Base-by-base conservation (phyloP, 2,329 filamentous ascomycete genomes). In the Pezicula rhizophila region DNA sequence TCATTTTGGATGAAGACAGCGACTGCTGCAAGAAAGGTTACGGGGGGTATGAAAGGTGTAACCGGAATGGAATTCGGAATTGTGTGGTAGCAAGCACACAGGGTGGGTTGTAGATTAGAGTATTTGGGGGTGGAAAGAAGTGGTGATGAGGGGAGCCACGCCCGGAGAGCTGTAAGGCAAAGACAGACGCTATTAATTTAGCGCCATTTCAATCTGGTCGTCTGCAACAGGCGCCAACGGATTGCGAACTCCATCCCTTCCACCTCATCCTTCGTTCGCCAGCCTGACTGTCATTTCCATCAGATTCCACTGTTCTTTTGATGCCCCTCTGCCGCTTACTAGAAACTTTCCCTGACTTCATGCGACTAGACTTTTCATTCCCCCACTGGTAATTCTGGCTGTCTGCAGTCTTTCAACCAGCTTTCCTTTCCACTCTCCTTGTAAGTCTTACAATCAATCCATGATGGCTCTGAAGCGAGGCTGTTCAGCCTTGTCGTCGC, bases 1-100 rank as follows among this genome's bases (percentile, higher is more conserved):
- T 84, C 81, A 85, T 85, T 66, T 62, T 77, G 75, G 70, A 37
- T 17, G 23, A 17, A 8, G 43, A 37, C 43, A 20, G 31, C 31
- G 28, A 23, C 15, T 25, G 31, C 34, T 45, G 34, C 17, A 18
- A 10, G 38, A 10, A 8, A 17, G n/a, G 15, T 12, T 44, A 25
- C 28, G 10, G 14, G 10, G 14, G 11, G 25, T 31, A 17, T n/a
- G 8, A 8, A 8, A 14, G 20, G 15, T 18, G 31, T 25, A 33
- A 20, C 23, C 38, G 23, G 38, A 40, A 12, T 20, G 38, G 2
- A 40, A 7, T 40, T 20, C 17, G 17, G 5, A 11, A 40, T 40
- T 40, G 15, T 40, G 38, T 40, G 38, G 17, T 20, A 23, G 38
- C 38, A 40, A 40, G 38, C 38, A 20, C 23, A 18, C 10, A 23